These are phyloP conservation scores for Nymphaea thermarum DNA, from an alignment of 164 flowering plant genomes.

Conservation along the genomic window DNA sequence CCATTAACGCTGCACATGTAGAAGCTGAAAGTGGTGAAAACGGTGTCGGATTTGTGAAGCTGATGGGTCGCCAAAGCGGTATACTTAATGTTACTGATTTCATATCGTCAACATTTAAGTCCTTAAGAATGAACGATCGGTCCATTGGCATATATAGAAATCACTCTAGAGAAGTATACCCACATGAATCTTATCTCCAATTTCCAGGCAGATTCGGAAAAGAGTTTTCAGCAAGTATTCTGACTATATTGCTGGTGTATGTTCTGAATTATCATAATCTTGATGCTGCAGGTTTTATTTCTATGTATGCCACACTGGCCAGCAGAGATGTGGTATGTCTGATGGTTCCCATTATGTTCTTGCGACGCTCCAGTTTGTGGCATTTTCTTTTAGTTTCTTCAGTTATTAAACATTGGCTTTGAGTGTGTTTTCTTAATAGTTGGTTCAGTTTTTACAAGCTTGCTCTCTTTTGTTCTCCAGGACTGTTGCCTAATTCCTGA, in stretches of 20 bases:
- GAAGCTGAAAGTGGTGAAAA: constrained; percentile 76
- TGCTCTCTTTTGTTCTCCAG: background rate
- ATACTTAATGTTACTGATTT: background rate
- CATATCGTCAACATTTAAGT: too few relatives aligned
- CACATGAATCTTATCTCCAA: too few relatives aligned
- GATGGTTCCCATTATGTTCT: too few relatives aligned
- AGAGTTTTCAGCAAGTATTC: too few relatives aligned
- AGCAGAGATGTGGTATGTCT: constrained; percentile 47
- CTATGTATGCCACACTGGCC: constrained; percentile 68
- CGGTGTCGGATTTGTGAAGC: constrained; percentile 82
- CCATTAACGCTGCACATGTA: constrained; percentile 90
- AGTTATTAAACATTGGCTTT: background rate
- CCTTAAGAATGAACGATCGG: too few relatives aligned
- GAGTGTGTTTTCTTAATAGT: background rate
- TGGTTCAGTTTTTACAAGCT: background rate
- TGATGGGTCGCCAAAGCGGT: constrained; percentile 91
- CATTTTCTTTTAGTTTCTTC: background rate
- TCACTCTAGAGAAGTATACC: too few relatives aligned
- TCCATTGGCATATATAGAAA: too few relatives aligned
- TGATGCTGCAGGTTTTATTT: constrained; percentile 44
- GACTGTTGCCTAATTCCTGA: constrained; percentile 81
- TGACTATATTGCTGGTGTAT: too few relatives aligned
- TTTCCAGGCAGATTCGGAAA: too few relatives aligned
- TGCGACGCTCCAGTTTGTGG: background rate
- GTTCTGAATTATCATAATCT: background rate